Conservation (phyloP, 441 rosid species). For the Gossypium aridum region DNA sequence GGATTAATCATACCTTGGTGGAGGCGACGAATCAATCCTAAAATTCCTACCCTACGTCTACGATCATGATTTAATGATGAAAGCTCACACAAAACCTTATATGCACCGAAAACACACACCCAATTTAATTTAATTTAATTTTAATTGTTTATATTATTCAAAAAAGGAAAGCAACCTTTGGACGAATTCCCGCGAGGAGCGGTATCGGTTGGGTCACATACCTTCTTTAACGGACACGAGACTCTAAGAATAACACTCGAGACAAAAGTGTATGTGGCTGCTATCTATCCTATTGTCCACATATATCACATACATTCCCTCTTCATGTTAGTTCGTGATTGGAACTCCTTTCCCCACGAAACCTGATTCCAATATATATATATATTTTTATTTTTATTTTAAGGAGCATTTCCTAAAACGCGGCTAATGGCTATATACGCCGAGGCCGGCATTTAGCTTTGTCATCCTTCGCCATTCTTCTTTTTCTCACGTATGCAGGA, state of each 20-base stretch:
- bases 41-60: not conserved
- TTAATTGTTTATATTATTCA: not conserved
- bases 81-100: not conserved
- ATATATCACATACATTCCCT: not conserved
- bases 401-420: not conserved
- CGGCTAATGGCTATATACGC: not conserved
- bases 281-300: not conserved
- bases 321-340: not conserved
- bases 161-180: not conserved
- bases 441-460: not conserved
- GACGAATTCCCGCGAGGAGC: not conserved
- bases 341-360: not conserved
- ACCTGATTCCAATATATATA: not conserved
- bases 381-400: not conserved
- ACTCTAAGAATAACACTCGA: not conserved
- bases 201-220: not conserved
- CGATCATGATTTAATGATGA: not conserved
- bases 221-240: not conserved
- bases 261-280: not conserved
- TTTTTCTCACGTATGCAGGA: not conserved
- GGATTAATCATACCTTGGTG: not conserved
- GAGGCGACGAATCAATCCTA: not conserved
- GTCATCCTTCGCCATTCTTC: not conserved
- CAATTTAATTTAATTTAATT: not conserved
- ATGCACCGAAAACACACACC: not conserved